Evolutionary conservation across 495 filamentous ascomycete genomes (phyloP).

Genomic region (Penicillium soppii): DNA sequence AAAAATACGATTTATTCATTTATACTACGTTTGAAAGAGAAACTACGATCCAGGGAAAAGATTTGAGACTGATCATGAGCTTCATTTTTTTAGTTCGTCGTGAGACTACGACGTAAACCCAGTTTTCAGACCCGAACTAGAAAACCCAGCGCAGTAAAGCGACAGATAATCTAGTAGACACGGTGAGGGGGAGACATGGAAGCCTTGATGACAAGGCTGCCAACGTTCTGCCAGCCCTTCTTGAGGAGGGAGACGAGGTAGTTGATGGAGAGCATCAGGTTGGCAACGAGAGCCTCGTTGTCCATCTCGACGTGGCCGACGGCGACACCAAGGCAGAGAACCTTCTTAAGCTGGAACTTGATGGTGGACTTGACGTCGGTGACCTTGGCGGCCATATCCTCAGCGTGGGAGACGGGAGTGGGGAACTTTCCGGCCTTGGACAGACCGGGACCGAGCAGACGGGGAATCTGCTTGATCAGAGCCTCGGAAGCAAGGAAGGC

Average conservation of each 20-base stretch:
- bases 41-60: neutral
- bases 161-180: conserved; percentile 71
- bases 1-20: neutral
- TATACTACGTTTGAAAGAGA: too few relatives aligned
- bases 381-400: conserved; percentile 91
- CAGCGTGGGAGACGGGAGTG: conserved; percentile 90
- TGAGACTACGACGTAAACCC: conserved; percentile 35
- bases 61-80: conserved; percentile 32
- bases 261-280: conserved; percentile 99
- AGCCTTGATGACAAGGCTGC: conserved; percentile 98
- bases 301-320: conserved; percentile 98
- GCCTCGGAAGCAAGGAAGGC: conserved; percentile 95
- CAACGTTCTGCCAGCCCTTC: conserved; percentile 99
- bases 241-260: conserved; percentile 97
- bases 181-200: conserved; percentile 97
- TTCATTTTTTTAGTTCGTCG: conserved; percentile 37
- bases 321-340: conserved; percentile 98
- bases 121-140: conserved; percentile 23
- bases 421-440: conserved; percentile 99
- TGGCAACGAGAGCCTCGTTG: conserved; percentile 90
- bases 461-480: conserved; percentile 98
- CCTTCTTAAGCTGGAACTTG: conserved; percentile 99
- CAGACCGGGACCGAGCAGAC: conserved; percentile 97
- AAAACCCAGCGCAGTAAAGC: conserved; percentile 33
- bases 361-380: conserved; percentile 99